phyloP scores from a whole-genome alignment of 1,284 basidiomycete genomes.

The Phlebopus sp. region DNA sequence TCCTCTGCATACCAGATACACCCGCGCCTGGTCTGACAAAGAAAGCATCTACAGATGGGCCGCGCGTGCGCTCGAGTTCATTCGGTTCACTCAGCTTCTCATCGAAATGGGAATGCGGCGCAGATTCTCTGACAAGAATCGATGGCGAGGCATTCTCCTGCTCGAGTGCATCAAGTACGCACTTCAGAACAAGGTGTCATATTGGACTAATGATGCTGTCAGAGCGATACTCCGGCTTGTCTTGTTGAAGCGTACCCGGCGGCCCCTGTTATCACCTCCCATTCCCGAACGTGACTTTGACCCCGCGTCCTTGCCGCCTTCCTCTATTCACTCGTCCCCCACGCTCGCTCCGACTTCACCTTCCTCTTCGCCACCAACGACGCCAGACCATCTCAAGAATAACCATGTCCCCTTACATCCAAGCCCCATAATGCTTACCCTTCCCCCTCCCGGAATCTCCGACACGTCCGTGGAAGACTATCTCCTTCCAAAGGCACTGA shows the following conservation, averaged over 20 bases:
- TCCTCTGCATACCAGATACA: slow-evolving; percentile 74
- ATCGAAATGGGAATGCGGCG: slow-evolving; percentile 83
- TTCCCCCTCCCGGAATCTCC: slow-evolving; percentile 47
- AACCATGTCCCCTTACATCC: slow-evolving; percentile 63
- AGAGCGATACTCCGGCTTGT: slow-evolving; percentile 74
- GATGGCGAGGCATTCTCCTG: slow-evolving; percentile 72
- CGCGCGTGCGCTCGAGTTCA: slow-evolving; percentile 67
- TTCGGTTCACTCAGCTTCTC: slow-evolving; percentile 78
- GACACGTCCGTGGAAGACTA: slow-evolving; percentile 69
- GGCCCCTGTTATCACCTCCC: slow-evolving; percentile 72
- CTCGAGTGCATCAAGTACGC: slow-evolving; percentile 81
- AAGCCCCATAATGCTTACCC: slow-evolving; percentile 53
- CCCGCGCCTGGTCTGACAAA: slow-evolving; percentile 76
- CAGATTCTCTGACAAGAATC: slow-evolving; percentile 56
- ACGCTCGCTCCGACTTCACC: slow-evolving; percentile 57
- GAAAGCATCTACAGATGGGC: slow-evolving; percentile 71
- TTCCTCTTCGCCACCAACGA: slow-evolving; percentile 49
- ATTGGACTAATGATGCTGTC: slow-evolving; percentile 10
- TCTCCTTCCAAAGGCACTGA: slow-evolving; percentile 74
- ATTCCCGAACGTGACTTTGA: slow-evolving; percentile 87
- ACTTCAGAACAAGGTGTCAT: neutral
- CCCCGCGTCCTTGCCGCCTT: slow-evolving; percentile 59
- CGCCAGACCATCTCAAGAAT: slow-evolving; percentile 74
- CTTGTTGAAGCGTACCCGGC: slow-evolving; percentile 67
- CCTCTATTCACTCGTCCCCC: slow-evolving; percentile 53